These are phyloP conservation scores for Microbotryum scabiosae DNA, from an alignment of 1,284 basidiomycete species.

Conservation along the genomic window DNA sequence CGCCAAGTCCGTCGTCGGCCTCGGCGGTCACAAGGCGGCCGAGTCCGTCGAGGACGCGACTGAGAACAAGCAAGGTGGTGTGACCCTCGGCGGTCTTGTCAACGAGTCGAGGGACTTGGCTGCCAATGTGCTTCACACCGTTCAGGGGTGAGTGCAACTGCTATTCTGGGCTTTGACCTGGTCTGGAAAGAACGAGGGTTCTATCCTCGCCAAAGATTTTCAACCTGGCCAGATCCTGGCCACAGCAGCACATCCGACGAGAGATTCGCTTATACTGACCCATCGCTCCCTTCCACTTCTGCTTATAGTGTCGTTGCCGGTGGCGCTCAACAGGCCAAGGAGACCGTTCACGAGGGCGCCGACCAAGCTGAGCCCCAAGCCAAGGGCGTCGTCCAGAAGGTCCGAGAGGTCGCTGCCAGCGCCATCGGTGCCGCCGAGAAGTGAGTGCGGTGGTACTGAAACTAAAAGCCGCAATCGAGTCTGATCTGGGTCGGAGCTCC, in stretches of 20 bases:
- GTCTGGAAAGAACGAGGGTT: background rate
- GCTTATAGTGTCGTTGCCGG: constrained; percentile 12
- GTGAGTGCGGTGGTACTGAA: background rate
- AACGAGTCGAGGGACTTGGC: constrained; percentile 21
- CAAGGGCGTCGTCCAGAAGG: constrained; percentile 22
- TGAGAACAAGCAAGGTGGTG: constrained; percentile 2
- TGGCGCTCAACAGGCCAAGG: constrained; percentile 23
- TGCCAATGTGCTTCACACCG: constrained; percentile 15
- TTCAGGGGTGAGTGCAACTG: constrained; percentile 8
- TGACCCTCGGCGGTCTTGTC: constrained; percentile 22
- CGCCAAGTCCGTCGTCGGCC: constrained; percentile 19
- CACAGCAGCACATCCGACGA: too few species aligned
- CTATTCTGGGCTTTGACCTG: background rate
- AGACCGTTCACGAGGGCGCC: constrained; percentile 16
- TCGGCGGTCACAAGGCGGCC: constrained; percentile 4
- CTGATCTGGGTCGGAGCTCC: background rate
- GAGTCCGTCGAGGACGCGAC: constrained; percentile 4
- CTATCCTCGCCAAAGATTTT: too few species aligned
- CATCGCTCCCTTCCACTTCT: background rate
- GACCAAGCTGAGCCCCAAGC: constrained; percentile 8
- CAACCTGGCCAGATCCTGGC: too few species aligned
- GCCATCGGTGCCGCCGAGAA: constrained; percentile 16
- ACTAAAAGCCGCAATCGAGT: background rate
- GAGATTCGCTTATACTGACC: background rate
- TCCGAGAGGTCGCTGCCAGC: constrained; percentile 17